These are phyloP conservation scores for Themeda triandra DNA, from an alignment of 176 grass and related monocot species.

Conservation along the genomic window DNA sequence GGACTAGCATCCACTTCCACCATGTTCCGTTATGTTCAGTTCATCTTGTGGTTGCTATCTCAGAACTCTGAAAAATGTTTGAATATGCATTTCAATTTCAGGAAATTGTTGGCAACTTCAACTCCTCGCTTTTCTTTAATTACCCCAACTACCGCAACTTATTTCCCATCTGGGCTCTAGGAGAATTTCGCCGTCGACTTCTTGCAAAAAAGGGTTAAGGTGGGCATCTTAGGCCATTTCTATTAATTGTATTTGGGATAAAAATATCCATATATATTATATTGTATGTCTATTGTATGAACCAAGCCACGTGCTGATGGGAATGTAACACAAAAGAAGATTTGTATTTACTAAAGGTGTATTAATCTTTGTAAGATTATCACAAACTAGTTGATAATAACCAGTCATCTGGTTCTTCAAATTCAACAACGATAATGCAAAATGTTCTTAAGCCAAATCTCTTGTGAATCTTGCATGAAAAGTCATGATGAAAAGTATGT, in stretches of 20 bases:
- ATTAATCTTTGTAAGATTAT: neutral
- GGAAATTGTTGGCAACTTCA: constrained; percentile 19
- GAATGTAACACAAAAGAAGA: neutral
- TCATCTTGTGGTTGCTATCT: neutral
- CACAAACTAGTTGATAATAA: neutral
- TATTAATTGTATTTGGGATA: neutral
- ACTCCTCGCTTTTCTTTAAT: neutral
- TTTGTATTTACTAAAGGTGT: neutral
- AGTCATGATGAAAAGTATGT: too few relatives aligned
- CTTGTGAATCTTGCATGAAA: neutral
- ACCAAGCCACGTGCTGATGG: neutral
- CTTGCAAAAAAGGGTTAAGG: neutral
- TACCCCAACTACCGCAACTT: constrained; percentile 27
- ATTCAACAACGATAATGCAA: neutral
- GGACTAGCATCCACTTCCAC: neutral
- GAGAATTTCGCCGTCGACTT: constrained; percentile 17
- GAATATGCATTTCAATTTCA: neutral
- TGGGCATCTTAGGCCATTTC: neutral
- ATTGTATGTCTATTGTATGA: neutral
- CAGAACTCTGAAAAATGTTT: neutral
- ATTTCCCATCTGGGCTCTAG: constrained; percentile 36
- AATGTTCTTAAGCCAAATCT: neutral
- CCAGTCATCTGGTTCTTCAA: neutral
- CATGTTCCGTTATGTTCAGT: neutral
- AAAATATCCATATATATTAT: neutral